phyloP scores from a whole-genome alignment of 306 rosid genomes.

The Pyrus pyrifolia region DNA sequence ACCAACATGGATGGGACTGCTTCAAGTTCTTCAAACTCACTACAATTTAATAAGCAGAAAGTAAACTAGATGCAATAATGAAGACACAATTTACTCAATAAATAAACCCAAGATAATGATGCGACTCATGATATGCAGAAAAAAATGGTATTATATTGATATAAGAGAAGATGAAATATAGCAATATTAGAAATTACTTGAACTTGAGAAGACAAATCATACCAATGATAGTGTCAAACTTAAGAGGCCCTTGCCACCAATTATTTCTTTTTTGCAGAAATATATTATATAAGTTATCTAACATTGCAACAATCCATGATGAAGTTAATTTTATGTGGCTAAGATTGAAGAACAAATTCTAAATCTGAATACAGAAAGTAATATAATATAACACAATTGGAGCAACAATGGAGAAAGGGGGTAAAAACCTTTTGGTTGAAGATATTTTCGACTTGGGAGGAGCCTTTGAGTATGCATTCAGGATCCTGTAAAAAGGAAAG shows the following conservation, averaged over 20 bases:
- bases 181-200: background rate
- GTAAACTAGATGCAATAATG: background rate
- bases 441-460: slow-evolving; percentile 55
- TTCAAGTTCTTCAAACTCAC: slow-evolving; percentile 77
- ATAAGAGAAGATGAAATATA: background rate
- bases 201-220: background rate
- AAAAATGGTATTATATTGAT: background rate
- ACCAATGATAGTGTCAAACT: background rate
- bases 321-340: background rate
- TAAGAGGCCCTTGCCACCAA: background rate
- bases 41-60: slow-evolving; percentile 4
- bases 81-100: slow-evolving; percentile 1
- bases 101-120: background rate
- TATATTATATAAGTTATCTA: no score
- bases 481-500: slow-evolving; percentile 53
- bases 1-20: slow-evolving; percentile 46
- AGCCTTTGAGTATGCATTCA: slow-evolving; percentile 66
- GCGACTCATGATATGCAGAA: background rate
- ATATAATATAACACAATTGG: background rate
- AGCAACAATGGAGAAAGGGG: background rate
- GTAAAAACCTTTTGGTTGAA: slow-evolving; percentile 50
- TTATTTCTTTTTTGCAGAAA: background rate
- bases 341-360: background rate
- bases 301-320: background rate
- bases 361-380: background rate